Conservation (phyloP, 169 alveolate genomes). For the Plasmodium ovale region DNA sequence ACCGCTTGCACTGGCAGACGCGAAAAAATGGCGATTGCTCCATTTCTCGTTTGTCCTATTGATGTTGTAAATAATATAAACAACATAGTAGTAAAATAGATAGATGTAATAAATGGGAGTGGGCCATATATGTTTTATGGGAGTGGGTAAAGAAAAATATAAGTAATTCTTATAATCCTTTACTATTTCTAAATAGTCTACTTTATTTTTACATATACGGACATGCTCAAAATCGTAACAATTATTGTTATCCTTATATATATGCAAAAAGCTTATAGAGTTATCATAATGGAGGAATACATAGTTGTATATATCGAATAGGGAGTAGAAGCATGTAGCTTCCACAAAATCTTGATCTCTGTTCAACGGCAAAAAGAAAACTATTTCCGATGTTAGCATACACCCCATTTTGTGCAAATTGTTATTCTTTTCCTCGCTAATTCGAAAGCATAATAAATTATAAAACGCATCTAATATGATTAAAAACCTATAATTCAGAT, state of each 20-base stretch:
- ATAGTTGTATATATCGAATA: conserved; percentile 67
- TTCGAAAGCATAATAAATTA: conserved; percentile 70
- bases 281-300: conserved; percentile 70
- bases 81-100: conserved; percentile 35
- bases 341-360: conserved; percentile 34
- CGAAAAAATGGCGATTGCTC: background rate
- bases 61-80: conserved; percentile 22
- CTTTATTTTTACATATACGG: background rate
- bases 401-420: conserved; percentile 1
- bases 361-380: conserved; percentile 66
- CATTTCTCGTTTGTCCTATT: conserved; percentile 7
- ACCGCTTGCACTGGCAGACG: too few relatives aligned
- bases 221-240: conserved; percentile 62
- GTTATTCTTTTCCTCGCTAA: conserved; percentile 20
- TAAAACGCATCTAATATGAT: conserved; percentile 72
- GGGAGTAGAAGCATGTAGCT: conserved; percentile 39
- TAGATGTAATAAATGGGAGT: conserved; percentile 32
- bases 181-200: conserved; percentile 45
- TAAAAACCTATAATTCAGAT: conserved; percentile 15
- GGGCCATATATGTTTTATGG: conserved; percentile 74
- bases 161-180: conserved; percentile 8
- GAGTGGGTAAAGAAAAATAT: conserved; percentile 59
- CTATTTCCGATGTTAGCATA: conserved; percentile 16
- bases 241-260: conserved; percentile 29
- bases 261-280: conserved; percentile 57